Base-by-base conservation (phyloP, 208 protist genomes). In the Porcisia hertigi region DNA sequence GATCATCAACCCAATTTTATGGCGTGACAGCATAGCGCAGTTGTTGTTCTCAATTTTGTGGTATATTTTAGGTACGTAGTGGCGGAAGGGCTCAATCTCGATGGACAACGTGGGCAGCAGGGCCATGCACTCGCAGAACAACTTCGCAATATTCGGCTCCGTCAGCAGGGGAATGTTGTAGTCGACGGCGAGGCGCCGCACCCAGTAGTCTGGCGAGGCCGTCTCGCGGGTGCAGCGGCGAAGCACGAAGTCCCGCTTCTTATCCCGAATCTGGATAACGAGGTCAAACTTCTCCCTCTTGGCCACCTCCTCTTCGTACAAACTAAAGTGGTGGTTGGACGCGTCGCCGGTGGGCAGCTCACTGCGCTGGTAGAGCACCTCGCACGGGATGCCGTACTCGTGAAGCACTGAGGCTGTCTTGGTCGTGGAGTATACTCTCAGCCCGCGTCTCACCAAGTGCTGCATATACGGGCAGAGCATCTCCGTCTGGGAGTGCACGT, bases 1-100 rank as follows among this genome's bases (percentile, higher is more conserved):
- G 75, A 98, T 96, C 83, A 95, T 96, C 52, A 96, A 81, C 60
- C 95, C 95, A 12, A 98, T 92, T 81, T 93, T 94, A 86, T 98
- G 87, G 73, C 84, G 84, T 60, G 81, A 88, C 78, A 96, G 86
- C 88, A 97, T 92, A 63, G 88, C 90, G 71, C 88, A 96, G 81
- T 95, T 94, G 73, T 96, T 94, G 85, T 93, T 95, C 80, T 95
- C 89, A 77, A 94, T 92, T 84, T 96, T 91, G 82, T 95, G 86
- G 85, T 95, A 96, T 45, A 95, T 90, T 79, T 89, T 89, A 41
- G 90, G 91, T 20, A 97, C 93, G 77, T 97, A 97, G 79, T 94
- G 84, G 69, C 81, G 82, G 83, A 93, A 97, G 23, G 93, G 87
- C 78, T 92, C 86, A 67, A 97, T 91, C 77, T 95, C 90, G 30